These are phyloP conservation scores for Eucalyptus erythrocorys DNA, from an alignment of 345 rosid genomes.

Conservation along the genomic window DNA sequence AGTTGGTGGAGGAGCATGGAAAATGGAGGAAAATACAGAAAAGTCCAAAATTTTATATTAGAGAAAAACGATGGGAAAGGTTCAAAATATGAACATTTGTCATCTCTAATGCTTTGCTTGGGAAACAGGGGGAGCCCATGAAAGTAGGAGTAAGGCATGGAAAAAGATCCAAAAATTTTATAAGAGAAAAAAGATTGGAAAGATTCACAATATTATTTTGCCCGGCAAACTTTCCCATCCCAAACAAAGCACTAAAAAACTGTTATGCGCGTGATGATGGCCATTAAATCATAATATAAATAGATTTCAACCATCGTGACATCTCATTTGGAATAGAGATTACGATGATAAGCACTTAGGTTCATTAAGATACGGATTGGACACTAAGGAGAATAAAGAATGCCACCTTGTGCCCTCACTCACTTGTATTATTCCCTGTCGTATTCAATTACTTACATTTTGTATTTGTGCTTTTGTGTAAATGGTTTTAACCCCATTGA, in stretches of 20 bases:
- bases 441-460: not conserved
- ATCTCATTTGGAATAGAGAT: accelerated
- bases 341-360: not conserved
- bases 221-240: accelerated
- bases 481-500: not conserved
- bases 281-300: not conserved
- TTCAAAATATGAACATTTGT: not conserved
- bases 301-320: not conserved
- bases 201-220: not conserved
- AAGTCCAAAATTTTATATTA: too few species aligned
- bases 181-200: not conserved
- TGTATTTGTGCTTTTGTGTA: not conserved
- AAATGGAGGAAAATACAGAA: too few species aligned
- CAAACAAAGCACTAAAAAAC: not conserved
- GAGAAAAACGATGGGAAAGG: too few species aligned
- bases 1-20: too few species aligned
- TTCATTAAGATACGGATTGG: not conserved
- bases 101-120: not conserved
- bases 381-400: not conserved
- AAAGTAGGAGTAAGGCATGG: not conserved
- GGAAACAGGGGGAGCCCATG: not conserved
- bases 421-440: not conserved
- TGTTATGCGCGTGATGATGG: accelerated
- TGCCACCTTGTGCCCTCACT: not conserved
- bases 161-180: not conserved